Evolutionary conservation across 768 basidiomycete genomes (phyloP).

Genomic region (Trametes cingulata): DNA sequence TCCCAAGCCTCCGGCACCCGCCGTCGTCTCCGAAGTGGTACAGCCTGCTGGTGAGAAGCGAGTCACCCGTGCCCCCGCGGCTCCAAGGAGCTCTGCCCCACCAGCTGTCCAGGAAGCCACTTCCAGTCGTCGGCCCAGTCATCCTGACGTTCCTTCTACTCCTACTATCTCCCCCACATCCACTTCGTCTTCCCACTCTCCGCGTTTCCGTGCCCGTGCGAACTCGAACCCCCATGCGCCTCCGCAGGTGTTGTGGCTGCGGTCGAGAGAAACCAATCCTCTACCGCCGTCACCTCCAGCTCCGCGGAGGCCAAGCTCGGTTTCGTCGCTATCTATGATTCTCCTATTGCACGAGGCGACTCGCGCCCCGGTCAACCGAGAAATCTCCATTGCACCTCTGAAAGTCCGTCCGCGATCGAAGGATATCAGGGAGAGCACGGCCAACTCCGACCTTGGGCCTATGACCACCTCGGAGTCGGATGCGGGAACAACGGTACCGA

Average conservation of each 20-base stretch:
- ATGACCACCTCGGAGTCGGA: background rate
- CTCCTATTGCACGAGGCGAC: constrained; percentile 3
- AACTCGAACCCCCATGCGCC: constrained; percentile 5
- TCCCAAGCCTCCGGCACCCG: constrained; percentile 9
- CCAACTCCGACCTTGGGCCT: background rate
- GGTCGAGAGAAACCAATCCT: background rate
- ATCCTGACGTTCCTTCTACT: constrained; percentile 2
- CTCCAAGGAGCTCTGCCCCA: background rate
- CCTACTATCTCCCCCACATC: background rate
- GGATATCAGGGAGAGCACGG: background rate
- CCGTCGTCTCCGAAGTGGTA: background rate
- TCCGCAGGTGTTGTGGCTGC: constrained; percentile 15
- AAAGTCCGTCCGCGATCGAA: background rate
- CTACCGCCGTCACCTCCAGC: background rate
- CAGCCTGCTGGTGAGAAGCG: too few species aligned
- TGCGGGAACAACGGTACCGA: background rate
- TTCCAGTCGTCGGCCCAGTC: background rate
- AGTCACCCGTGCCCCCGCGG: too few species aligned
- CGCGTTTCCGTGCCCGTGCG: background rate
- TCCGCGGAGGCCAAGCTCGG: background rate
- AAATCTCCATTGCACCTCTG: constrained; percentile 3
- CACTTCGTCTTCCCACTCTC: background rate
- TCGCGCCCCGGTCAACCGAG: background rate
- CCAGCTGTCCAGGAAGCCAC: background rate
- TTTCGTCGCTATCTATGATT: constrained; percentile 6